Conservation (phyloP, 2,329 filamentous ascomycete genomes). For the Incumbomyces lentus region DNA sequence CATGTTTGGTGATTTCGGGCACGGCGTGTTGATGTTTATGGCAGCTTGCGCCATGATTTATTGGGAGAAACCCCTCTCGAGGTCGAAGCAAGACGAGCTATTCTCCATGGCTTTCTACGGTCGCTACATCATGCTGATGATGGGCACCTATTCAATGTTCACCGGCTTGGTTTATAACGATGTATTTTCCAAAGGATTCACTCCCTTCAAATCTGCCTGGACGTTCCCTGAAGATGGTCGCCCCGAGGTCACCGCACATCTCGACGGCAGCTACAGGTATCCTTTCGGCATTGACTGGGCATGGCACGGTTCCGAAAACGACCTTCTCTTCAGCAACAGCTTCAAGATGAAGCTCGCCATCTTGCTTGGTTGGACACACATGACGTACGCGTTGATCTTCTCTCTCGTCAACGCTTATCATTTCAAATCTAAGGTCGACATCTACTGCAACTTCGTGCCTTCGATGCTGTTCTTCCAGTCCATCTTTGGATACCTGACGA, state of each 20-base stretch:
- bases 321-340: constrained; percentile 91
- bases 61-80: constrained; percentile 72
- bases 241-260: constrained; percentile 52
- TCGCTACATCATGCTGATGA: constrained; percentile 95
- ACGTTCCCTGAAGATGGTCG: constrained; percentile 66
- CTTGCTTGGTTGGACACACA: constrained; percentile 78
- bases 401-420: constrained; percentile 87
- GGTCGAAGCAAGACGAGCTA: constrained; percentile 89
- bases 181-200: constrained; percentile 86
- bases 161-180: constrained; percentile 98
- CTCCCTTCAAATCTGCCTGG: constrained; percentile 84
- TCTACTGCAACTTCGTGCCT: constrained; percentile 94
- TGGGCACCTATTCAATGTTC: constrained; percentile 94
- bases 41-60: constrained; percentile 89
- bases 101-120: constrained; percentile 99
- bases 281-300: constrained; percentile 92
- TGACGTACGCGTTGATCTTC: constrained; percentile 95
- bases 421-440: constrained; percentile 90
- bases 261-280: constrained; percentile 72
- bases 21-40: constrained; percentile 77
- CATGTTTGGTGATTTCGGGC: constrained; percentile 98
- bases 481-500: constrained; percentile 91
- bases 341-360: constrained; percentile 99
- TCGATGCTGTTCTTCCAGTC: constrained; percentile 99
- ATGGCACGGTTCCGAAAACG: constrained; percentile 94